A percentile compares a stretch with the other conserved stretches of the same genome.
phyloP scores from a whole-genome alignment of 495 filamentous ascomycete genomes.

The Aspergillus panamensis region DNA sequence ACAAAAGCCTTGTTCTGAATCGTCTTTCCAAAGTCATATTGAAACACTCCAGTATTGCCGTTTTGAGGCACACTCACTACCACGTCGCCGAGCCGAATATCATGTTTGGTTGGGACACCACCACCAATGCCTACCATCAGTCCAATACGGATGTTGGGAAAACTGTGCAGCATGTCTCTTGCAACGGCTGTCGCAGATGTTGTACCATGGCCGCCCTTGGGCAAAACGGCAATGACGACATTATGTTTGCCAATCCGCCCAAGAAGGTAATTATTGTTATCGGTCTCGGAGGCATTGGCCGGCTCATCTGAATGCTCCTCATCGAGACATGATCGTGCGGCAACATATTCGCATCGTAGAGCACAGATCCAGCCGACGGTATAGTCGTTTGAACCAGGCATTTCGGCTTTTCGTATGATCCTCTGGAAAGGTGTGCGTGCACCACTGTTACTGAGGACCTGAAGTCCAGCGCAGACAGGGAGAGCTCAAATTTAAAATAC shows the following conservation, averaged over 20 bases:
- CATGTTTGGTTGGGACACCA: neutral
- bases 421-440: too few relatives aligned
- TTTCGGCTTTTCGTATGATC: neutral
- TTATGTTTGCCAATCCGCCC: conserved; percentile 44
- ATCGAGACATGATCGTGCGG: conserved; percentile 46
- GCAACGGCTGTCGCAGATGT: conserved; percentile 37
- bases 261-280: conserved; percentile 40
- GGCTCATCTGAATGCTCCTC: conserved; percentile 37
- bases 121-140: conserved; percentile 3
- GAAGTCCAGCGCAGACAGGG: too few relatives aligned
- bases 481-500: too few relatives aligned
- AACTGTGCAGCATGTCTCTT: conserved; percentile 38
- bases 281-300: conserved; percentile 17
- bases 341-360: conserved; percentile 38
- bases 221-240: conserved; percentile 37
- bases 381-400: neutral
- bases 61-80: neutral
- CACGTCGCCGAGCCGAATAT: neutral
- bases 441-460: too few relatives aligned
- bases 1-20: too few relatives aligned
- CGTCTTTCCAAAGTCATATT: neutral
- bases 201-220: conserved; percentile 39
- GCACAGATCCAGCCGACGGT: conserved; percentile 50
- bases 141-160: conserved; percentile 30
- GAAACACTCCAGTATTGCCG: neutral